Conservation (phyloP, 1,284 basidiomycete genomes). For the Xanthoconium separans region DNA sequence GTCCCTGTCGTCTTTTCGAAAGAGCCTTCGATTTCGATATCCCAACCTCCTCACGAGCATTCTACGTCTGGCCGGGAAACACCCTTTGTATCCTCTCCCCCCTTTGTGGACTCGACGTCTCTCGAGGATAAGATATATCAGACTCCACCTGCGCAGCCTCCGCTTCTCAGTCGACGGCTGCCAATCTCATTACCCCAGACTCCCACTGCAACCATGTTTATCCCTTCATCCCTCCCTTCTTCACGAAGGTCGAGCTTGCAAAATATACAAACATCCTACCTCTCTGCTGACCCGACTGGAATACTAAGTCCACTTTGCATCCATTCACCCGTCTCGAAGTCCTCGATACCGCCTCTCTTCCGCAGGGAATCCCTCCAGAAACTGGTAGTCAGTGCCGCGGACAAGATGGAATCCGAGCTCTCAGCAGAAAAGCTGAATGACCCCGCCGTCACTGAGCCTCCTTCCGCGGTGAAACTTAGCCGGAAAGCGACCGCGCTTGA, state of each 20-base stretch:
- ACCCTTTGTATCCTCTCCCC: constrained; percentile 16
- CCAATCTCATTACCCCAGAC: constrained; percentile 34
- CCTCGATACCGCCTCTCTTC: constrained; percentile 16
- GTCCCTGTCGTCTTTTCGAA: neutral
- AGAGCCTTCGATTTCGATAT: neutral
- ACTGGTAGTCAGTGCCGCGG: constrained; percentile 10
- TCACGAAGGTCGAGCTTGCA: constrained; percentile 28
- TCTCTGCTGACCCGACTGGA: constrained; percentile 35
- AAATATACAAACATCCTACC: constrained; percentile 33
- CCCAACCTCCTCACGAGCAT: constrained; percentile 1
- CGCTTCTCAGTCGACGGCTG: constrained; percentile 25
- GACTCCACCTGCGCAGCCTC: constrained; percentile 22
- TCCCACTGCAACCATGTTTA: constrained; percentile 25
- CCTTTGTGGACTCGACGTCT: constrained; percentile 11
- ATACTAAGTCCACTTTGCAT: constrained; percentile 49
- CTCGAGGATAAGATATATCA: constrained; percentile 11
- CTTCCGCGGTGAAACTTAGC: constrained; percentile 15
- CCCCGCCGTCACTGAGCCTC: constrained; percentile 1
- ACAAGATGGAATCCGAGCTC: constrained; percentile 5
- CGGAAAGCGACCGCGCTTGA: constrained; percentile 34
- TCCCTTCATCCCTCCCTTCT: constrained; percentile 12
- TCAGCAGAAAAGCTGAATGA: constrained; percentile 2
- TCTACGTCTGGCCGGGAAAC: neutral
- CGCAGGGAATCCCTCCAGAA: constrained; percentile 28
- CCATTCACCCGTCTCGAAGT: constrained; percentile 34